phyloP scores from a whole-genome alignment of 1,139 yeast species.

The Lodderomyces margitis region DNA sequence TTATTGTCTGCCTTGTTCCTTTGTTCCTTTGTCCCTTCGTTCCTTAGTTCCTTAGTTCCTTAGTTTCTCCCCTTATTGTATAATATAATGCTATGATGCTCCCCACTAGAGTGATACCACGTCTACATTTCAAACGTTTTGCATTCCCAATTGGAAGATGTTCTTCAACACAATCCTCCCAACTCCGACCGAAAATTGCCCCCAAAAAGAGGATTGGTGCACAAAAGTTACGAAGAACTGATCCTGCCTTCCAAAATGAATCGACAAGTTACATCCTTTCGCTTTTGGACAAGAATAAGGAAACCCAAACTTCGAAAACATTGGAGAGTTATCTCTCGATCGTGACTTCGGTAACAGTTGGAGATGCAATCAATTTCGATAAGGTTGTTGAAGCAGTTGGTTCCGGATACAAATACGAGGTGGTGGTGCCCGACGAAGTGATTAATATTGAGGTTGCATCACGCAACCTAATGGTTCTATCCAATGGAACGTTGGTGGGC shows the following conservation, averaged over 20 bases:
- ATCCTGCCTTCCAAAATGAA: constrained; percentile 21
- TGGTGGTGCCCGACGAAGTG: constrained; percentile 72
- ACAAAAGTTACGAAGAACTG: constrained; percentile 28
- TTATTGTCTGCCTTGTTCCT: too few species aligned
- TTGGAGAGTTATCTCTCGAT: constrained; percentile 30
- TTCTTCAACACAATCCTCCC: background rate
- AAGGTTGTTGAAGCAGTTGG: constrained; percentile 33
- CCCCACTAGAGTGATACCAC: background rate
- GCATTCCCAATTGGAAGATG: background rate
- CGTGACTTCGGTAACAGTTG: constrained; percentile 63
- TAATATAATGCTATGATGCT: background rate
- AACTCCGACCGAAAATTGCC: constrained; percentile 7
- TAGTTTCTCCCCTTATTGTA: background rate
- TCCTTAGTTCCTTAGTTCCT: too few species aligned
- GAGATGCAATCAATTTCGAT: constrained; percentile 64
- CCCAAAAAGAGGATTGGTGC: constrained; percentile 25
- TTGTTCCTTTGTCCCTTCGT: too few species aligned
- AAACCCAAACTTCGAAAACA: constrained; percentile 20
- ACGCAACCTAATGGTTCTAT: constrained; percentile 58
- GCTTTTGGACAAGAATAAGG: constrained; percentile 24
- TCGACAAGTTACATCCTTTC: constrained; percentile 27
- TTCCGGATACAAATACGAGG: constrained; percentile 25
- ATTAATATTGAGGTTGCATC: constrained; percentile 34
- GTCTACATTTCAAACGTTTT: background rate
- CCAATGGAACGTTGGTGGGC: constrained; percentile 75